Evolutionary conservation across 495 filamentous ascomycete genomes (phyloP), one percentile per base, ranked within the genome.

Genomic region (Neurospora sp.): DNA sequence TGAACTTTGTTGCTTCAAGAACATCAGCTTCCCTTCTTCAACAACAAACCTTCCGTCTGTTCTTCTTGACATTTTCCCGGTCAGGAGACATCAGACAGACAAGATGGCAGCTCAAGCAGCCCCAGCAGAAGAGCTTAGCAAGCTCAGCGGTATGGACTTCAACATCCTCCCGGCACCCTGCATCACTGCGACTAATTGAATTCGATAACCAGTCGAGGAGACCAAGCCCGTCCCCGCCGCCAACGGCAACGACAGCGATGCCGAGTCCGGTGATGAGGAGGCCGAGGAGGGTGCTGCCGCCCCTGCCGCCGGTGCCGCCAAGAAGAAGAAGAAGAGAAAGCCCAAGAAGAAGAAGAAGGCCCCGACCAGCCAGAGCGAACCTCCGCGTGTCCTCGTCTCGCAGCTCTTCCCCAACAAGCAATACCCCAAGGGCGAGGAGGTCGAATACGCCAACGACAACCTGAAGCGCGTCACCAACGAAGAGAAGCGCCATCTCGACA

Each of bases 401-500:
- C 87, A 89, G 74, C 87, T 97, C 37, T 96, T 94, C 83, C 90
- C 90, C 70, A 89, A 89, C 79, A 85, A 87, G 75, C 84, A 84
- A 75, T 97, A 93, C 80, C 92, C 92, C 72, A 87, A 89, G 78
- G 94, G 94, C 72, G 88, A 96, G 81, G 92, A 95, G 80, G 89
- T 90, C 77, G 92, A 94, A 74, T 90, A 90, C 71, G 80, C 85
- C 73, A 86, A 93, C 77, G 93, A 95, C 73, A 96, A 96, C 79
- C 80, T 86, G 61, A 92, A 90, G 78, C 92, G 94, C 70, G 96
- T 91, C 37, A 97, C 94, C 38, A 89, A 86, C 79, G 93, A 96
- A 82, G 94, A 97, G 84, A 93, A 94, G 83, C 89, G 93, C 71
- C 92, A 96, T 76, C 84, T 96, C 40, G 91, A 94, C 78, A 90